Evolutionary conservation across 177 flowering plant species (phyloP).

Genomic region (Tripterygium wilfordii): DNA sequence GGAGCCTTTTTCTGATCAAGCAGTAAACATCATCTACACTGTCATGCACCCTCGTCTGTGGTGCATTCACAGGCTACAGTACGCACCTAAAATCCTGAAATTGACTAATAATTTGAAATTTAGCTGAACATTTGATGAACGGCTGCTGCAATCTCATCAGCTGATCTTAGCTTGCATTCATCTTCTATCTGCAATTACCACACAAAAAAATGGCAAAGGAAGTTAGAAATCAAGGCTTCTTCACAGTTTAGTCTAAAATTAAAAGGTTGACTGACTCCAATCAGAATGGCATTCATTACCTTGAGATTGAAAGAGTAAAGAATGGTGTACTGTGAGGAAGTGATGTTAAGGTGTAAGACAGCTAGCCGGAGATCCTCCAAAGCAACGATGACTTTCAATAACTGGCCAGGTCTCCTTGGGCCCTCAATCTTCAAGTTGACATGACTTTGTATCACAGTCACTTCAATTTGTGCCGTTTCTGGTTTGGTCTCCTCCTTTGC

Average conservation of each 20-base stretch:
- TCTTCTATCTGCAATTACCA: no score
- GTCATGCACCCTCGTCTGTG: background rate
- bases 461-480: slow-evolving; percentile 37
- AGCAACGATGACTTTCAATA: slow-evolving; percentile 46
- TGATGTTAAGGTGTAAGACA: slow-evolving; percentile 63
- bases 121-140: slow-evolving; percentile 37
- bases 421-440: slow-evolving; percentile 51
- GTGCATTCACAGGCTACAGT: background rate
- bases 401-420: slow-evolving; percentile 37
- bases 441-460: slow-evolving; percentile 51
- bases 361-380: slow-evolving; percentile 52
- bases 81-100: no score
- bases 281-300: slow-evolving; percentile 23
- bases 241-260: no score
- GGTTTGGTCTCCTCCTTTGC: slow-evolving; percentile 22
- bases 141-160: slow-evolving; percentile 31
- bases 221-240: no score
- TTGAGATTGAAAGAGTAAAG: slow-evolving; percentile 72
- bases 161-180: slow-evolving; percentile 31
- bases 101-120: slow-evolving; percentile 9
- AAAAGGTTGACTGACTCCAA: no score
- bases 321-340: slow-evolving; percentile 31
- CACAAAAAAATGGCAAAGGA: no score
- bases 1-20: slow-evolving; percentile 1
- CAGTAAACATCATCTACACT: slow-evolving; percentile 7